phyloP scores from a whole-genome alignment of 495 filamentous ascomycete species.

The Podospora anserina region DNA sequence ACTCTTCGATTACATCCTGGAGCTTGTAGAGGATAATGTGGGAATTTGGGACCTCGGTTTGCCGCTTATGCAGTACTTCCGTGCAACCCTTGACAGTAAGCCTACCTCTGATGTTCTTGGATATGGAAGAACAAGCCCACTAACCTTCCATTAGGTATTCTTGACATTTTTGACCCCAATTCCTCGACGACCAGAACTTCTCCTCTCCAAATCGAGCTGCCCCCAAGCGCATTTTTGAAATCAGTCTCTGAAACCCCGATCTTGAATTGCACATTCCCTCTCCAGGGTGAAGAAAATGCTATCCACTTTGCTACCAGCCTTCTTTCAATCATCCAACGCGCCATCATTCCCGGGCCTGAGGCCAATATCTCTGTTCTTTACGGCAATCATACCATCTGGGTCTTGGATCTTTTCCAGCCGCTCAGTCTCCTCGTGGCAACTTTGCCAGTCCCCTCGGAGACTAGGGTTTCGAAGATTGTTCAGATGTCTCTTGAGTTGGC shows the following conservation, averaged over 20 bases:
- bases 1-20: conserved; percentile 48
- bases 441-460: conserved; percentile 29
- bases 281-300: conserved; percentile 26
- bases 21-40: conserved; percentile 35
- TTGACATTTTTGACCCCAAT: conserved; percentile 18
- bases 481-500: conserved; percentile 30
- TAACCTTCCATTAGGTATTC: conserved; percentile 18
- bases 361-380: conserved; percentile 18
- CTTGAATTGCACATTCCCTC: conserved; percentile 19
- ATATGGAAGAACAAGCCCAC: background rate
- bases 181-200: background rate
- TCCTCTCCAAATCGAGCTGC: conserved; percentile 23
- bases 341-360: background rate
- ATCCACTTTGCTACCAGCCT: conserved; percentile 29
- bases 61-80: conserved; percentile 43
- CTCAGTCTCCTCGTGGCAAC: conserved; percentile 27
- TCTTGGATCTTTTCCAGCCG: conserved; percentile 37
- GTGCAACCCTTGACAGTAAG: conserved; percentile 40
- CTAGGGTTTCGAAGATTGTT: conserved; percentile 25
- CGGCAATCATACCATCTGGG: conserved; percentile 31
- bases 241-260: conserved; percentile 12
- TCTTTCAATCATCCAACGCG: conserved; percentile 22
- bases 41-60: conserved; percentile 47
- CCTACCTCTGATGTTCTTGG: background rate
- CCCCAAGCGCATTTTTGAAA: conserved; percentile 23